Conservation (phyloP, 2,329 filamentous ascomycete species). For the Arthrinium phaeospermum region DNA sequence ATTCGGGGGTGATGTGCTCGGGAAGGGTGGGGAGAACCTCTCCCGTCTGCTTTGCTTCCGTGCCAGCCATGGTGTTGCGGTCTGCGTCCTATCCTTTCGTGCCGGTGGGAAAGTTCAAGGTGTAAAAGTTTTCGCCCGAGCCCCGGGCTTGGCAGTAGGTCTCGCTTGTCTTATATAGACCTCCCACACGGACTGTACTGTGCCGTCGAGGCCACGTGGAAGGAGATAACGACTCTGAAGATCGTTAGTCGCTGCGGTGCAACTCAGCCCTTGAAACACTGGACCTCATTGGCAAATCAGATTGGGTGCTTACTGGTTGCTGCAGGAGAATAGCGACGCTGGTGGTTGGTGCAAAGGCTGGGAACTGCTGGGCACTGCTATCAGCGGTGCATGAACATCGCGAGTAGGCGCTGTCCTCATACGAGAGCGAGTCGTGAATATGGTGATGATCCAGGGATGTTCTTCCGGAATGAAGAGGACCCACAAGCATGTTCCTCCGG, state of each 20-base stretch:
- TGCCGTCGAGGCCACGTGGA: background rate
- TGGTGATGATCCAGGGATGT: background rate
- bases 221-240: background rate
- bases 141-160: background rate
- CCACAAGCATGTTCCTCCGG: constrained; percentile 2
- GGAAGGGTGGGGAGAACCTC: constrained; percentile 33
- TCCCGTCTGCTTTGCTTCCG: background rate
- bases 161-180: background rate
- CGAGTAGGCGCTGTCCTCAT: background rate
- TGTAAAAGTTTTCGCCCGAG: background rate
- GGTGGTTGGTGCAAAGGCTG: background rate
- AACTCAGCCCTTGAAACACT: background rate
- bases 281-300: background rate
- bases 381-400: background rate
- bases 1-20: constrained; percentile 33
- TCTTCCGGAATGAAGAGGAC: background rate
- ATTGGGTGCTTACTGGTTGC: background rate
- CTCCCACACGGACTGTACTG: background rate
- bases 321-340: background rate
- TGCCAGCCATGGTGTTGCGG: background rate
- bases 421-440: background rate
- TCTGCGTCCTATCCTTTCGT: background rate
- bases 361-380: background rate
- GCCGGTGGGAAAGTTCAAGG: background rate
- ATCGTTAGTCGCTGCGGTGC: background rate